Evolutionary conservation across 1,139 yeast genomes (phyloP).

Genomic region (Hansenula lynferdii): DNA sequence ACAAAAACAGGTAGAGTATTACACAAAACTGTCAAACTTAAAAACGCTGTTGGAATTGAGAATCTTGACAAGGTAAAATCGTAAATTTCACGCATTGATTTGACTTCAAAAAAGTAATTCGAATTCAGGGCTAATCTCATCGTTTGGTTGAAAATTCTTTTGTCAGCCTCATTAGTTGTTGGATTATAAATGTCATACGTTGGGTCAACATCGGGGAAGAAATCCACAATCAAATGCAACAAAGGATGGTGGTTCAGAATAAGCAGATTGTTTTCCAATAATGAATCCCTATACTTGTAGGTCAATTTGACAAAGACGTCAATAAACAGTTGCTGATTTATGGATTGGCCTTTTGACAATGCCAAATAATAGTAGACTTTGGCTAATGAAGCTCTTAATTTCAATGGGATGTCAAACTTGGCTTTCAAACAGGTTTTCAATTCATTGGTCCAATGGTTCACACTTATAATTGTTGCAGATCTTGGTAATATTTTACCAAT

Average conservation of each 20-base stretch:
- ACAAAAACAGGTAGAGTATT: constrained; percentile 45
- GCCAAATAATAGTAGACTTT: constrained; percentile 71
- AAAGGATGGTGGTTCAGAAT: constrained; percentile 50
- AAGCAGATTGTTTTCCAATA: constrained; percentile 28
- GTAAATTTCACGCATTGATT: constrained; percentile 28
- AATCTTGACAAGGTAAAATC: constrained; percentile 33
- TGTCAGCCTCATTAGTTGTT: constrained; percentile 25
- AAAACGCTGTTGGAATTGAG: constrained; percentile 53
- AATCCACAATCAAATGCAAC: constrained; percentile 38
- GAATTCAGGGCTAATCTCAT: constrained; percentile 33
- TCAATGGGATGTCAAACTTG: constrained; percentile 78
- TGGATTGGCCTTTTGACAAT: constrained; percentile 69
- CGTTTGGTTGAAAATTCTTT: constrained; percentile 29
- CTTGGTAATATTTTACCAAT: constrained; percentile 57
- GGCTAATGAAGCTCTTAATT: constrained; percentile 56
- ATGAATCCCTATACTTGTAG: constrained; percentile 40
- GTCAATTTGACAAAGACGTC: constrained; percentile 56
- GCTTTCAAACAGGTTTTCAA: constrained; percentile 73
- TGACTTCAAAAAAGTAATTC: constrained; percentile 33
- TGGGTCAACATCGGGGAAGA: constrained; percentile 43
- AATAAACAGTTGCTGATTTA: constrained; percentile 59
- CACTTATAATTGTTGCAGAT: constrained; percentile 70
- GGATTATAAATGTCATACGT: constrained; percentile 30
- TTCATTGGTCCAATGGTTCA: constrained; percentile 88
- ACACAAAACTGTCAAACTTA: constrained; percentile 52